phyloP scores from a whole-genome alignment of 768 basidiomycete genomes.

The Neoboletus magnificus region DNA sequence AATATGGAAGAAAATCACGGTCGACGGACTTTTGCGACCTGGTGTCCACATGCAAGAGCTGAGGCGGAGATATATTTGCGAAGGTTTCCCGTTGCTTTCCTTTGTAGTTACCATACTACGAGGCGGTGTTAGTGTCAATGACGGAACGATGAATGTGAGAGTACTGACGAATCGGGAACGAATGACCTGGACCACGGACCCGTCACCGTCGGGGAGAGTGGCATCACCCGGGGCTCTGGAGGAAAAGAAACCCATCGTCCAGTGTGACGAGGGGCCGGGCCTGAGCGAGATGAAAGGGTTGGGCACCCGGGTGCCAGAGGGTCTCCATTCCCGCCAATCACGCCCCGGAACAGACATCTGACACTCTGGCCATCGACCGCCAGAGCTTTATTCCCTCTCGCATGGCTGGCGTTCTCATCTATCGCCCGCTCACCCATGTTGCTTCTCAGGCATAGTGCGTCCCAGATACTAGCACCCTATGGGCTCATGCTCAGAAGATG shows the following conservation, averaged over 20 bases:
- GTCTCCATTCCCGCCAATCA: slow-evolving; percentile 2
- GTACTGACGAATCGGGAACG: slow-evolving; percentile 59
- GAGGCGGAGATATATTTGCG: slow-evolving; percentile 32
- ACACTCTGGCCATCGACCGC: too few species aligned
- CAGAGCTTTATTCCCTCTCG: too few species aligned
- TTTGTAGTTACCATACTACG: slow-evolving; percentile 55
- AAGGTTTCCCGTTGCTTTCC: slow-evolving; percentile 51
- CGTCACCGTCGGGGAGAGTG: slow-evolving; percentile 31
- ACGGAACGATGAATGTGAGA: slow-evolving; percentile 17
- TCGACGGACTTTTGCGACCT: slow-evolving; percentile 20
- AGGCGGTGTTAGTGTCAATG: slow-evolving; percentile 7
- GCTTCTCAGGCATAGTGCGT: background rate
- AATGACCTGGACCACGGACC: slow-evolving; percentile 53
- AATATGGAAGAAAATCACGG: slow-evolving; percentile 14
- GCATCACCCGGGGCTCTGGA: slow-evolving; percentile 20
- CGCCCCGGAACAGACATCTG: slow-evolving; percentile 18
- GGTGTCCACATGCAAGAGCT: slow-evolving; percentile 24
- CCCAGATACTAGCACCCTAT: background rate
- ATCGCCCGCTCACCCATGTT: slow-evolving; percentile 8
- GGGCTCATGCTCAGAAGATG: background rate
- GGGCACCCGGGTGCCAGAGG: slow-evolving; percentile 22
- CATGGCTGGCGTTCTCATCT: too few species aligned
- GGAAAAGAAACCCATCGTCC: slow-evolving; percentile 33
- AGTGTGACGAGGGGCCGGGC: background rate
- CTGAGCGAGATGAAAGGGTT: background rate